A percentile compares a stretch with the other conserved stretches of the same genome.
Conservation (phyloP, 225 moss, liverwort and hornwort species). For the Bryoerythrophyllum caledonicum region DNA sequence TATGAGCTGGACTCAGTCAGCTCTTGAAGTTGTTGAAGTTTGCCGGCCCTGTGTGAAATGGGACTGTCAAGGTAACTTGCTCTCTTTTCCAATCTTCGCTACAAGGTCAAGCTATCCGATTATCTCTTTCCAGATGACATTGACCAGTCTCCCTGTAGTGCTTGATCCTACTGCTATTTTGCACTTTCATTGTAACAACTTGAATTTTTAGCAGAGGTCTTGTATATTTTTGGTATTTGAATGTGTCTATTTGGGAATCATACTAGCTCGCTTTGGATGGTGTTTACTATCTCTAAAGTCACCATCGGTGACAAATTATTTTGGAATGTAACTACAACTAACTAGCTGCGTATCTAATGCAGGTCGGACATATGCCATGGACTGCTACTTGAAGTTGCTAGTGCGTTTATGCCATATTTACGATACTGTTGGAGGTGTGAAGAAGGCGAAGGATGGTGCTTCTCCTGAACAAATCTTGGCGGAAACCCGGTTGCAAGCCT, state of each 20-base stretch:
- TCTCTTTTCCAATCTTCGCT: background rate
- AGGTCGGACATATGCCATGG: slow-evolving; percentile 87
- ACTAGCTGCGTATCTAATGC: slow-evolving; percentile 22
- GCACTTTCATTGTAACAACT: background rate
- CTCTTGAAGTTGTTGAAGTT: slow-evolving; percentile 95
- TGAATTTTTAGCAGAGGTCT: background rate
- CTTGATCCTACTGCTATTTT: slow-evolving; percentile 16
- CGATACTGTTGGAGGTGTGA: slow-evolving; percentile 79
- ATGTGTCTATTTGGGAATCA: background rate
- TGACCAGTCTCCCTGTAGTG: background rate
- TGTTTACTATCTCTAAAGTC: background rate
- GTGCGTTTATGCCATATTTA: slow-evolving; percentile 91
- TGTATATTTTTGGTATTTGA: background rate
- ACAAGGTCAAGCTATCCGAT: background rate
- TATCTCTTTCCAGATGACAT: background rate
- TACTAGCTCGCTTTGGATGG: slow-evolving; percentile 9
- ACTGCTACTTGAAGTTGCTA: slow-evolving; percentile 91
- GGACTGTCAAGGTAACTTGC: slow-evolving; percentile 76
- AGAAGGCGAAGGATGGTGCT: slow-evolving; percentile 88
- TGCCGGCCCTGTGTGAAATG: slow-evolving; percentile 94
- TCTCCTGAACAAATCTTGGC: slow-evolving; percentile 88
- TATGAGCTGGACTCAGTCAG: slow-evolving; percentile 95
- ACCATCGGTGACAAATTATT: background rate
- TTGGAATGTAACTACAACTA: slow-evolving; percentile 17
- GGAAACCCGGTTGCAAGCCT: slow-evolving; percentile 79